Percentiles rank a stretch among this genome's conserved stretches.
Evolutionary conservation across 2,329 filamentous ascomycete species (phyloP).

Genomic region (Curvularia spicifera): DNA sequence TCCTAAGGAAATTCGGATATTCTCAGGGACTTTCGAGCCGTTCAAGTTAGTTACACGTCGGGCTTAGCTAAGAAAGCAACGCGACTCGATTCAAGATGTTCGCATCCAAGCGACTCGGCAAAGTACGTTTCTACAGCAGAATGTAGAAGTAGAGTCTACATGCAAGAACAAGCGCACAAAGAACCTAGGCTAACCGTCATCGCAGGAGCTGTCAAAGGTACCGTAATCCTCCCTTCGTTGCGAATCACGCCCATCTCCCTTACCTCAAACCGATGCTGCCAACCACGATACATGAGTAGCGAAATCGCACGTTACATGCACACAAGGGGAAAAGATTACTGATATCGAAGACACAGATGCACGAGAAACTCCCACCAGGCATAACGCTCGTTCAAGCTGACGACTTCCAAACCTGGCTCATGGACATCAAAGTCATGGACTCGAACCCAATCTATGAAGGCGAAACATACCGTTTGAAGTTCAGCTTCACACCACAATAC

Average conservation of each 20-base stretch:
- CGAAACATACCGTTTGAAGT: slow-evolving; percentile 83
- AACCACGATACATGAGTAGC: not conserved
- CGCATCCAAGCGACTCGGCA: slow-evolving; percentile 57
- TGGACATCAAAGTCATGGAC: slow-evolving; percentile 92
- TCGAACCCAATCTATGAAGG: slow-evolving; percentile 84
- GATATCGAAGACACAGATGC: slow-evolving; percentile 53
- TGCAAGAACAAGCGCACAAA: not conserved
- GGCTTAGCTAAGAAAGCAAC: not conserved
- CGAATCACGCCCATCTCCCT: not conserved
- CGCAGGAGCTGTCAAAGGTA: slow-evolving; percentile 33
- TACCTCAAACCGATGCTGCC: not conserved
- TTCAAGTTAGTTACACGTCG: not conserved
- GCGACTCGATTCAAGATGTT: slow-evolving; percentile 51
- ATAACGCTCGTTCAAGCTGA: slow-evolving; percentile 83
- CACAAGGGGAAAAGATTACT: too few relatives aligned
- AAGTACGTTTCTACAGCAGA: slow-evolving; percentile 46
- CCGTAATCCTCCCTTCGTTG: slow-evolving; percentile 1
- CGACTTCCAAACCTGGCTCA: slow-evolving; percentile 85
- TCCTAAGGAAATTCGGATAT: not conserved
- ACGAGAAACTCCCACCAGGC: slow-evolving; percentile 65
- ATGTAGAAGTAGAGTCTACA: not conserved
- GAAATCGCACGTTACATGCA: not conserved
- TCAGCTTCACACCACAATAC: slow-evolving; percentile 82
- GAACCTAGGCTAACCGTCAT: slow-evolving; percentile 5
- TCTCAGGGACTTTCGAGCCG: not conserved